Percentiles rank a stretch among this genome's conserved stretches.
phyloP scores from a whole-genome alignment of 805 yeast genomes.

The Candida glaebosa region DNA sequence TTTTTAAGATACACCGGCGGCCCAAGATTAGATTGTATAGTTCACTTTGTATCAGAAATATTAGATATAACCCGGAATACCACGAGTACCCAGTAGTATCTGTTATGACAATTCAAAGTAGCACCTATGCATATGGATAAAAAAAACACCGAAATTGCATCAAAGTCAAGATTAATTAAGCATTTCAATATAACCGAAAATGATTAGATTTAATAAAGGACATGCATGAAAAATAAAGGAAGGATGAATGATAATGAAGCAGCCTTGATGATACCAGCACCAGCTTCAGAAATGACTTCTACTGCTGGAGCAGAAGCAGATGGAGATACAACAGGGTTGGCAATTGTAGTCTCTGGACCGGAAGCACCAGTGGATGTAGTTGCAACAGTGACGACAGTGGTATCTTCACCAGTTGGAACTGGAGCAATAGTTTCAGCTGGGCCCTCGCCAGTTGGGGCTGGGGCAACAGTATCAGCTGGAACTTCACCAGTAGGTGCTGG shows the following conservation, averaged over 20 bases:
- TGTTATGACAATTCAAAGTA: no score
- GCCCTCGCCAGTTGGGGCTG: slow-evolving; percentile 5
- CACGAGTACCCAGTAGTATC: not conserved
- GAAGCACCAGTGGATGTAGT: not conserved
- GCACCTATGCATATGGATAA: no score
- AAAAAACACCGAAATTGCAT: not conserved
- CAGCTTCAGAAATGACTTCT: not conserved
- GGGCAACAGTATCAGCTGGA: slow-evolving; percentile 9
- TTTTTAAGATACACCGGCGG: no score
- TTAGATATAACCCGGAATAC: not conserved
- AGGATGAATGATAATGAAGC: not conserved
- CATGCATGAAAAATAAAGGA: not conserved
- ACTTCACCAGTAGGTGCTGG: slow-evolving; percentile 13
- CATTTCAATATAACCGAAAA: not conserved
- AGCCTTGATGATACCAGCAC: not conserved
- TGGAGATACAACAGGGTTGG: not conserved
- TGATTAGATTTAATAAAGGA: not conserved
- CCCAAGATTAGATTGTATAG: no score
- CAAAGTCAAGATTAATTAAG: not conserved
- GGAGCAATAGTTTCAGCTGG: not conserved
- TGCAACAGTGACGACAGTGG: not conserved
- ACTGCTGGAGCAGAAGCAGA: not conserved
- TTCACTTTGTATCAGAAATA: no score
- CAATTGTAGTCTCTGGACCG: not conserved
- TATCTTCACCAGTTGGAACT: not conserved